Conservation (phyloP, 148 eudicot species). For the Tetragonia tetragonoides region DNA sequence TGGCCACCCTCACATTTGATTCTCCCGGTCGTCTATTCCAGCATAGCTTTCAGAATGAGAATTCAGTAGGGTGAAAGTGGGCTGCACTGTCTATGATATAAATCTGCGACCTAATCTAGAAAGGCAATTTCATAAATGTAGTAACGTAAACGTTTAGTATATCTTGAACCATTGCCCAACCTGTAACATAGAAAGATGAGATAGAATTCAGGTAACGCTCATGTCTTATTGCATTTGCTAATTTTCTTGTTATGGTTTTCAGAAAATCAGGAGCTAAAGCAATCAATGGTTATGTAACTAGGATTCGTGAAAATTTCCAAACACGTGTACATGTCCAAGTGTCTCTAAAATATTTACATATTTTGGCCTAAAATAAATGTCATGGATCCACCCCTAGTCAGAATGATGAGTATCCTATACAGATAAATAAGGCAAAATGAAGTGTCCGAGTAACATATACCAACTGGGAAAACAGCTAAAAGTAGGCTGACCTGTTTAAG, state of each 20-base stretch:
- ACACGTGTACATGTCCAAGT: too few relatives aligned
- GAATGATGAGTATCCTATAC: too few relatives aligned
- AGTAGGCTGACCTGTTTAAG: not conserved
- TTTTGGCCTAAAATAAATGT: too few relatives aligned
- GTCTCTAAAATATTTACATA: too few relatives aligned
- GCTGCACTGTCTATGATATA: not conserved
- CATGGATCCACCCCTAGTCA: too few relatives aligned
- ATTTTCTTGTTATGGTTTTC: conserved; percentile 6
- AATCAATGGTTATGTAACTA: not conserved
- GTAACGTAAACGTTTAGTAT: conserved; percentile 19
- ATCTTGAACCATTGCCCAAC: conserved; percentile 3
- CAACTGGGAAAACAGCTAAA: not conserved
- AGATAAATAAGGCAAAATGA: too few relatives aligned
- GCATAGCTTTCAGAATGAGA: conserved; percentile 22
- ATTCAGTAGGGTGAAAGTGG: not conserved
- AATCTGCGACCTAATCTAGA: conserved; percentile 6
- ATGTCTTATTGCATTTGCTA: conserved; percentile 8
- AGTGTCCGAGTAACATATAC: too few relatives aligned
- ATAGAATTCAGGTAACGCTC: conserved; percentile 3
- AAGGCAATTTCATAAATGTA: conserved; percentile 10
- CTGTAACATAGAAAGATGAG: not conserved
- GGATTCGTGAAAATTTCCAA: too few relatives aligned
- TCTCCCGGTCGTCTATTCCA: conserved; percentile 26
- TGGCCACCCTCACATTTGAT: conserved; percentile 15
- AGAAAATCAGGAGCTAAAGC: conserved; percentile 13